phyloP scores from a whole-genome alignment of 192 early-diverging fungal genomes.

The Phlyctochytrium bullatum region DNA sequence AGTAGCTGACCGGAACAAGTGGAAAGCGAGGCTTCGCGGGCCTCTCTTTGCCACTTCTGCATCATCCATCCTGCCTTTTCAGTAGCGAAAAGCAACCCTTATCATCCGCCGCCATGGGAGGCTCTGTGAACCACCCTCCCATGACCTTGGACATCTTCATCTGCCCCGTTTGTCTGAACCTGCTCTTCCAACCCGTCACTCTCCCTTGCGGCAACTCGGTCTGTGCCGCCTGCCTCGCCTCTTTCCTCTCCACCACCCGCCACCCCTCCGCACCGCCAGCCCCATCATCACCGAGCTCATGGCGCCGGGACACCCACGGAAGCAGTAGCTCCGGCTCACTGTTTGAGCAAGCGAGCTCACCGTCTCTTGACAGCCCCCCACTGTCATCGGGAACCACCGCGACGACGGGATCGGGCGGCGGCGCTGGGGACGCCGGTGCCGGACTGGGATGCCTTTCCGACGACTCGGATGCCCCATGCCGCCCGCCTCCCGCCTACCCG shows the following conservation, averaged over 20 bases:
- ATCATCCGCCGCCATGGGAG: too few species aligned
- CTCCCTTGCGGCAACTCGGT: slow-evolving; percentile 16
- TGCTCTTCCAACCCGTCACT: slow-evolving; percentile 7
- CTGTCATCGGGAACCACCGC: background rate
- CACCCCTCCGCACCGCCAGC: background rate
- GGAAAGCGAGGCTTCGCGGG: too few species aligned
- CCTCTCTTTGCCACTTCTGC: too few species aligned
- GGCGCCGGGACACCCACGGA: background rate
- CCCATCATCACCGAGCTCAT: background rate
- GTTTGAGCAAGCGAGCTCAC: background rate
- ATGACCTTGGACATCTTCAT: background rate
- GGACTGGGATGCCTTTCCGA: background rate
- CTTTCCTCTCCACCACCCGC: background rate
- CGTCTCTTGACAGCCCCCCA: background rate
- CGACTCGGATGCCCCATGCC: background rate
- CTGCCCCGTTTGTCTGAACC: slow-evolving; percentile 17
- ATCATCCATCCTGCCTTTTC: too few species aligned
- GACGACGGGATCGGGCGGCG: background rate
- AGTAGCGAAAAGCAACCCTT: too few species aligned
- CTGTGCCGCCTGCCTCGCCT: slow-evolving; percentile 7
- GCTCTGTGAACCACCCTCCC: too few species aligned
- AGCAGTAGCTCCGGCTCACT: background rate
- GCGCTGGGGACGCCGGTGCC: background rate
- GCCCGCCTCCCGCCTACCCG: background rate
- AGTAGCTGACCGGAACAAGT: too few species aligned